Evolutionary conservation across 257 asterid species (phyloP).

Genomic region (Lantana camara): DNA sequence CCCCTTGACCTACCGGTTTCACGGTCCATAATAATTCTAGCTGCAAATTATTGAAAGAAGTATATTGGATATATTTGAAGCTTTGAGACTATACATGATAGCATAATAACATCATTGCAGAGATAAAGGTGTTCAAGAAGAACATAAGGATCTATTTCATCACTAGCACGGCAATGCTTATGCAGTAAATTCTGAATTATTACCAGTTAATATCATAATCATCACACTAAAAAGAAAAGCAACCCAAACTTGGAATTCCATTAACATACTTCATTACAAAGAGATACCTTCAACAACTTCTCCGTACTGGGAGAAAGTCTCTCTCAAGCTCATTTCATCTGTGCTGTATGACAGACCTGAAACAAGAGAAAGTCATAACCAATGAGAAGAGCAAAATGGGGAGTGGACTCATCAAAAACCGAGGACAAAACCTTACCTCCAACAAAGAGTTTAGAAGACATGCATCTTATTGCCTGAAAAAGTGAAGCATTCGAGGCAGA

Average conservation of each 20-base stretch:
- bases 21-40: slow-evolving; percentile 76
- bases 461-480: slow-evolving; percentile 76
- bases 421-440: slow-evolving; percentile 57
- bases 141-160: neutral
- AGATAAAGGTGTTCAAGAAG: neutral
- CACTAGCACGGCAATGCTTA: slow-evolving; percentile 10
- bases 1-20: slow-evolving; percentile 89
- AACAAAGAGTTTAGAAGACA: slow-evolving; percentile 76
- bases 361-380: slow-evolving; percentile 11
- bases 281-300: slow-evolving; percentile 69
- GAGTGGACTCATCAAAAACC: neutral
- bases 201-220: neutral
- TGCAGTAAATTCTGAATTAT: neutral
- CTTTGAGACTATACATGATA: neutral
- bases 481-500: slow-evolving; percentile 51
- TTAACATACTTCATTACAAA: slow-evolving; percentile 8
- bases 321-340: slow-evolving; percentile 64
- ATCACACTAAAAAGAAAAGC: neutral
- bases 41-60: slow-evolving; percentile 45
- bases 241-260: neutral
- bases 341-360: slow-evolving; percentile 81
- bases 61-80: neutral
- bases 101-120: neutral
- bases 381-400: neutral
- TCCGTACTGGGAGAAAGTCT: slow-evolving; percentile 77